Percentiles rank a stretch among this genome's conserved stretches.
phyloP scores from a whole-genome alignment of 768 basidiomycete species.

The Leccinum variicolor region DNA sequence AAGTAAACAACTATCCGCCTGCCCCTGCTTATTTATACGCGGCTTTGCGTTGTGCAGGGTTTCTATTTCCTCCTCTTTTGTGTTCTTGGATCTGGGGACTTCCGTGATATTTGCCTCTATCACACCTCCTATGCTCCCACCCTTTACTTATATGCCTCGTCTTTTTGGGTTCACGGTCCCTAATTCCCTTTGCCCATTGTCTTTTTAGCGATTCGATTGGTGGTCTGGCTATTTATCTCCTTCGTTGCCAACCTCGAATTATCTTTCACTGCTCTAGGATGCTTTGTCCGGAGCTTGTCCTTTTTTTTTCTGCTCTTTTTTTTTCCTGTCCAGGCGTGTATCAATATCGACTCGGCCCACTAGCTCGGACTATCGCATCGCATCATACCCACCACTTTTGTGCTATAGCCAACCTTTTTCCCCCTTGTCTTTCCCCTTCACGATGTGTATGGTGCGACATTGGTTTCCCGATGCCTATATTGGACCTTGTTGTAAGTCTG shows the following conservation, averaged over 20 bases:
- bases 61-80: slow-evolving; percentile 30
- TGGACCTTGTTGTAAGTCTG: slow-evolving; percentile 27
- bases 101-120: slow-evolving; percentile 21
- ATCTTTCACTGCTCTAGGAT: background rate
- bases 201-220: slow-evolving; percentile 25
- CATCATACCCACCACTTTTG: slow-evolving; percentile 29
- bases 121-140: slow-evolving; percentile 16
- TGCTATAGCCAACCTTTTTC: slow-evolving; percentile 18
- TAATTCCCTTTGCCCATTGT: slow-evolving; percentile 24
- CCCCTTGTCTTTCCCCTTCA: background rate
- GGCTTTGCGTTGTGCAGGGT: slow-evolving; percentile 21
- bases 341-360: slow-evolving; percentile 32
- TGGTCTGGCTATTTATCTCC: slow-evolving; percentile 18
- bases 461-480: slow-evolving; percentile 29
- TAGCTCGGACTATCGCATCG: slow-evolving; percentile 31
- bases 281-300: background rate
- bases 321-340: slow-evolving; percentile 18
- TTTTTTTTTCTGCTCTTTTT: background rate
- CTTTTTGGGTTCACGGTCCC: slow-evolving; percentile 21
- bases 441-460: slow-evolving; percentile 33
- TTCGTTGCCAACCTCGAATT: slow-evolving; percentile 7
- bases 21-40: slow-evolving; percentile 33
- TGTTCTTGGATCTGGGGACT: slow-evolving; percentile 44
- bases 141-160: slow-evolving; percentile 14
- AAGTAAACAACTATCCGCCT: slow-evolving; percentile 18